Evolutionary conservation across 768 basidiomycete species (phyloP), one percentile per base, ranked within the genome.

Genomic region (Suillus lakei): DNA sequence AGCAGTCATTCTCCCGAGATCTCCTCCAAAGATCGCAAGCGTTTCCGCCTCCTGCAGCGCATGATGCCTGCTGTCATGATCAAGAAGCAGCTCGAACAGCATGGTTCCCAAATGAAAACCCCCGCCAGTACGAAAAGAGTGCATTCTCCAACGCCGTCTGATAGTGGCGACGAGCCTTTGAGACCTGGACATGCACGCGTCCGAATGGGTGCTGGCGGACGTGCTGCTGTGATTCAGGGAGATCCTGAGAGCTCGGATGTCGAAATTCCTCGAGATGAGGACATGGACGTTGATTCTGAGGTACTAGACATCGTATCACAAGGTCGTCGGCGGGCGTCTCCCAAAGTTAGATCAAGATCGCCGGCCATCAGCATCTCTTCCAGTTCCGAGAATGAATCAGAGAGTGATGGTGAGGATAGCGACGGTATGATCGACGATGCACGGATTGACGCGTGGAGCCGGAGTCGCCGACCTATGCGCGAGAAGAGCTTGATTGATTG

Each of bases 241-340:
- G 91, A 91, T 67, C 74, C 87, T 1, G 89, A 91, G 71, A 90
- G 88, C 74, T 84, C 84, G 28, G 84, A 85, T 39, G 71, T 77
- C 32, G 77, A 76, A 30, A 63, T 1, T 32, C 62, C 50, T 30
- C 44, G 48, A 18, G 41, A 59, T n/a, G 38, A 21, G 5, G 68
- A 61, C 16, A 36, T 56, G n/a, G 67, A 69, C n/a, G 64, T 41
- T 21, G 62, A 68, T 39, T 59, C 43, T 48, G 18, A 44, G 39
- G 16, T 15, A 46, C 41, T 7, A 43, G 66, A 69, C 15, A 32
- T 64, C 9, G 50, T 68, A 61, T 67, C 69, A 43, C 69, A 67
- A 21, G 63, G 51, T 26, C 59, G 66, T 61, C 64, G 23, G 61
- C 12, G 23, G 30, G 34, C 9, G 36, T 65, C 28, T 18, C 56